Evolutionary conservation across 805 yeast genomes (phyloP).

Genomic region (Myxozyma nipponensis): DNA sequence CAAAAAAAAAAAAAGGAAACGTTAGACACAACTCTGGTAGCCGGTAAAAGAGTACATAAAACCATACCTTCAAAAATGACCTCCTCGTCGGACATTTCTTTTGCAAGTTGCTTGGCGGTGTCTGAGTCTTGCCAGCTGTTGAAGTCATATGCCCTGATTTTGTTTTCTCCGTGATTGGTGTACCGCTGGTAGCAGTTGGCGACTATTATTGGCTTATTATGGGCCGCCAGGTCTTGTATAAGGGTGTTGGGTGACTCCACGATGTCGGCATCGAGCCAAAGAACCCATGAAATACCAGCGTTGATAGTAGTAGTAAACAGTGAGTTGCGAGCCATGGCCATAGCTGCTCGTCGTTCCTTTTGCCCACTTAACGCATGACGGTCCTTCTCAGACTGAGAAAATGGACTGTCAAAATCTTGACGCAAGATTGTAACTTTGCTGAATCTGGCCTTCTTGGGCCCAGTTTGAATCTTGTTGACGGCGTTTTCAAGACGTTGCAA

Average conservation of each 20-base stretch:
- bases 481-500: conserved; percentile 68
- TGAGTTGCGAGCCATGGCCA: conserved; percentile 95
- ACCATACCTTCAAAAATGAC: conserved; percentile 81
- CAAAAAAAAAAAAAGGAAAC: background rate
- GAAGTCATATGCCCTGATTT: conserved; percentile 86
- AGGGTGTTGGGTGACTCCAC: conserved; percentile 80
- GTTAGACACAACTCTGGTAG: background rate
- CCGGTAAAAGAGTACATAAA: background rate
- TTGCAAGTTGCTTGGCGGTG: conserved; percentile 72
- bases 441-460: conserved; percentile 63
- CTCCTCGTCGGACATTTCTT: conserved; percentile 74
- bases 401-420: conserved; percentile 76
- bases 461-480: conserved; percentile 65
- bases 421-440: conserved; percentile 82
- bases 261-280: conserved; percentile 95
- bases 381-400: conserved; percentile 70
- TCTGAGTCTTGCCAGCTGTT: conserved; percentile 82
- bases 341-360: conserved; percentile 79
- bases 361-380: conserved; percentile 77
- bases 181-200: conserved; percentile 93
- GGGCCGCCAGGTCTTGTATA: conserved; percentile 81
- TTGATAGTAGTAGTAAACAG: conserved; percentile 81
- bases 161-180: conserved; percentile 53
- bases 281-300: conserved; percentile 88
- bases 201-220: conserved; percentile 80